These are phyloP conservation scores for Mortierella sp. DNA, from an alignment of 371 early-diverging fungal species.

Conservation along the genomic window DNA sequence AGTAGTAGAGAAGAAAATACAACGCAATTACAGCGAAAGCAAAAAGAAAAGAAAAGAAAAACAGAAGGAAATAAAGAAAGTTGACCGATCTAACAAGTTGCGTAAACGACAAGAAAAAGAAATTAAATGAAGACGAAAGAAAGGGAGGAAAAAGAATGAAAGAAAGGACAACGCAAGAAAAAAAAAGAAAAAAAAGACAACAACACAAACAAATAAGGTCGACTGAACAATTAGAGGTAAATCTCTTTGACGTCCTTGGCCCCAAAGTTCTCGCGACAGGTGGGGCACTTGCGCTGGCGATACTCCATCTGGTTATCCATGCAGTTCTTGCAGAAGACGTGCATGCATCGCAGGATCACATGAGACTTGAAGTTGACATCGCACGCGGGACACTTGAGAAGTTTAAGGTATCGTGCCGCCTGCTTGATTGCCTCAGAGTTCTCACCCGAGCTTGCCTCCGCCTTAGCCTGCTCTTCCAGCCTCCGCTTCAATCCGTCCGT, in stretches of 20 bases:
- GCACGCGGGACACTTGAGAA: constrained; percentile 94
- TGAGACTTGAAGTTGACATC: constrained; percentile 87
- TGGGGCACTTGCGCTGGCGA: constrained; percentile 98
- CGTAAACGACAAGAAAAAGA: background rate
- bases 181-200: background rate
- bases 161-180: too few species aligned
- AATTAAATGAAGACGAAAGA: background rate
- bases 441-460: constrained; percentile 22
- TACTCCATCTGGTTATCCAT: constrained; percentile 91
- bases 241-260: constrained; percentile 92
- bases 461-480: constrained; percentile 64
- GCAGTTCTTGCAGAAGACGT: constrained; percentile 97
- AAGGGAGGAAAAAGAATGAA: background rate
- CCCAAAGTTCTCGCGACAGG: constrained; percentile 94
- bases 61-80: background rate
- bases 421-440: constrained; percentile 64
- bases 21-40: background rate
- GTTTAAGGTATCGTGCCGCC: constrained; percentile 65
- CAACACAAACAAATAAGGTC: background rate
- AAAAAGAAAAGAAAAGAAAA: background rate
- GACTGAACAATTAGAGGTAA: constrained; percentile 70
- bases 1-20: background rate
- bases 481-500: constrained; percentile 69
- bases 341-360: constrained; percentile 92
- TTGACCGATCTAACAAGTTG: constrained; percentile 6